phyloP scores from a whole-genome alignment of 2,329 filamentous ascomycete genomes.

The Epichloe coenophiala region DNA sequence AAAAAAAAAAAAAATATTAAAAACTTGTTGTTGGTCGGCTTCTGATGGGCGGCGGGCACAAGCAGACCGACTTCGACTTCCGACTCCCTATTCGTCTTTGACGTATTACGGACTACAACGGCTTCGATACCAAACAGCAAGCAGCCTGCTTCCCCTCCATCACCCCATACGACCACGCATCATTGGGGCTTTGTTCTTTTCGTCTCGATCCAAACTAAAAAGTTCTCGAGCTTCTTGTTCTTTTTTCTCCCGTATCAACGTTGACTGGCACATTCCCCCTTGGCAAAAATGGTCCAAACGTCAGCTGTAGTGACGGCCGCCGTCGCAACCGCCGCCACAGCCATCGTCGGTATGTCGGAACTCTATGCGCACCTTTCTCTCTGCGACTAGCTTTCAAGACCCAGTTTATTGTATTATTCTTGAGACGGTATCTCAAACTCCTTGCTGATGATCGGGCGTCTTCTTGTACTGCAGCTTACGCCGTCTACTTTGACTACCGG shows the following conservation, averaged over 20 bases:
- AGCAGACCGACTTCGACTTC: neutral
- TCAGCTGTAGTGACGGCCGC: conserved; percentile 46
- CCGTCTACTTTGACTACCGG: conserved; percentile 55
- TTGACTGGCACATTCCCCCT: neutral
- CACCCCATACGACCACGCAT: neutral
- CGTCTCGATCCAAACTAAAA: neutral
- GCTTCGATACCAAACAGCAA: neutral
- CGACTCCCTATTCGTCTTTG: neutral
- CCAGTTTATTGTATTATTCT: conserved; percentile 8
- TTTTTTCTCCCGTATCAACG: conserved; percentile 1
- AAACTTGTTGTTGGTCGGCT: conserved; percentile 2
- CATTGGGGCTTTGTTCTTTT: neutral
- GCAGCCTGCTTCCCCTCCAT: neutral
- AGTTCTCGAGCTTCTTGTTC: neutral
- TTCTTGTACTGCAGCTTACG: conserved; percentile 36
- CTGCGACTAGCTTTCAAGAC: neutral
- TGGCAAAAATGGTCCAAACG: conserved; percentile 31
- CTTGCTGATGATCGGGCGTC: neutral
- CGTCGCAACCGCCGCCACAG: conserved; percentile 46
- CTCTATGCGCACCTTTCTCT: neutral
- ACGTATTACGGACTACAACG: neutral
- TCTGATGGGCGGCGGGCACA: conserved; percentile 1
- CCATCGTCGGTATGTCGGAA: conserved; percentile 38
- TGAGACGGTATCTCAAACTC: neutral
- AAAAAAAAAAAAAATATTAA: neutral